Base-by-base conservation (phyloP, 2,329 filamentous ascomycete genomes). In the Botrytis squamosa region DNA sequence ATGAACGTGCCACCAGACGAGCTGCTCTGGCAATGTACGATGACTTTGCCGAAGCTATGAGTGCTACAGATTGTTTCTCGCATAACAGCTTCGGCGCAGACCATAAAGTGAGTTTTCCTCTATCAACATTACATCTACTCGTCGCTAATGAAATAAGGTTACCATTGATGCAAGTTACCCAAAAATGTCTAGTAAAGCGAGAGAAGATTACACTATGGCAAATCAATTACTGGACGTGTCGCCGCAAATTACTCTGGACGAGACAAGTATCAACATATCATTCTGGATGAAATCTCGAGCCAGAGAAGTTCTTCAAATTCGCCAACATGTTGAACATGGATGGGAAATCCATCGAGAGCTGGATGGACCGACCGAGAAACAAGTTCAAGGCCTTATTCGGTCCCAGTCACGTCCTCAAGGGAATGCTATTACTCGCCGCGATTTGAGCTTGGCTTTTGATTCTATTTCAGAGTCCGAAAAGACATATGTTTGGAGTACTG, bases 11-110 rank as follows among this genome's bases (percentile, higher is more conserved):
- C 75, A 74, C 77, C 81, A 67, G 63, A n/a, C 75, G 83, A 6
- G 77, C 80, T 18, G 77, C 83, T 22, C 81, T 94, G 1, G 81
- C 83, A 36, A 83, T 84, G 5, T 87, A 90, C 67, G 87, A 88
- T 29, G 80, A 82, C 1, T 88, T 90, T 75, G 83, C 86, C 18
- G 88, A 90, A 14, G 82, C 85, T 1, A 84, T 93, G 82, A 94
- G 93, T 80, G 86, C 87, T 57, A 87, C 89, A 33, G 93, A 96
- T 81, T 74, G 91, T 2, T 88, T 85, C 78, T 79, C 80, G 42
- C 74, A 74, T 42, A 70, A 73, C 5, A 74, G 75, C 36, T 80
- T 81, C 75, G 78, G 76, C 29, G 42, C 71, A 67, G 75, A 78
- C 16, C 75, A 79, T 38, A 71, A 79, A 72, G 79, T 80, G 77